Evolutionary conservation across 1,284 basidiomycete species (phyloP), one percentile per base, ranked within the genome.

Genomic region (Rhodofomes roseus): DNA sequence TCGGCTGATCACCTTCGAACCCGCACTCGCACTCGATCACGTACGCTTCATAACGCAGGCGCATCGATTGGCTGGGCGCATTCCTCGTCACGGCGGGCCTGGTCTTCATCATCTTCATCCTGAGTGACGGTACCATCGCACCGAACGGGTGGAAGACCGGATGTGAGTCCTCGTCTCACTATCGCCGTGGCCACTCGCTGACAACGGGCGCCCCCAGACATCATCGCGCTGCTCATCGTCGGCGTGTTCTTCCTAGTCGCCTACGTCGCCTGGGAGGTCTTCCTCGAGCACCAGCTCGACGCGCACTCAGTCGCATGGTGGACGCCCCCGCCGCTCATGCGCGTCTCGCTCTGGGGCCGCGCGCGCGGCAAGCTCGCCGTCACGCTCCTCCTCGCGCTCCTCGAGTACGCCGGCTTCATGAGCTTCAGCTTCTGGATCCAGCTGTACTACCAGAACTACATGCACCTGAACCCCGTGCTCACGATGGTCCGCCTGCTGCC

Each of bases 11-110:
- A 25, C 41, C 25, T 44, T n/a, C n/a, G 43, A 18, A 31, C 4
- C 5, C 0, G 29, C 11, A 11, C 31, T 11, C 31, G 11, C 31
- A 34, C 31, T 34, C 31, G 31, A 34, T 34, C 31, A 34, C 31
- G 31, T 4, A n/a, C n/a, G n/a, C n/a, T n/a, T n/a, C n/a, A n/a
- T n/a, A 34, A 5, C 7, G 14, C 64, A 75, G 74, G 25, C 79
- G 89, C 0, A 78, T 96, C 0, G 94, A 97, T 69, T 95, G 92
- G 90, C 68, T 92, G 22, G 94, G 95, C 4, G 90, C 89, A 0
- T 75, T 84, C 20, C 73, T 95, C 34, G 80, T 93, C 50, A 94
- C 92, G 0, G 71, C 79, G 0, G 93, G 91, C 0, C 77, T 96
- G 14, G 86, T 92, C 0, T 77, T 96, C 2, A 79, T 96, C 62